Base-by-base conservation (phyloP, 352 stramenopile genomes). In the Pythium vanterpoolii region DNA sequence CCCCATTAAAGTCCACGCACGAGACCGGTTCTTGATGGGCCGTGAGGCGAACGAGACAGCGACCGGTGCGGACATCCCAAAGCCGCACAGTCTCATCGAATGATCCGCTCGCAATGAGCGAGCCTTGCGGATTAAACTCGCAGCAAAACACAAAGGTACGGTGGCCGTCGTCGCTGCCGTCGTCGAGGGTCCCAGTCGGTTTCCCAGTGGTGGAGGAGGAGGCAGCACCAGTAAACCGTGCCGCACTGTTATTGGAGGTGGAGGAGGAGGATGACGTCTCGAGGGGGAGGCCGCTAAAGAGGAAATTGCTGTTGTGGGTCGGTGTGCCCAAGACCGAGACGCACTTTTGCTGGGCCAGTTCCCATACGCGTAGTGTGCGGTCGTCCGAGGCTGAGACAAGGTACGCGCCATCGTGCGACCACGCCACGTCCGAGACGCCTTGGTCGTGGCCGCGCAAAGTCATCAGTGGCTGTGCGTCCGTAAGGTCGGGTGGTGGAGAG, bases 21-120 rank as follows among this genome's bases (percentile, higher is more conserved):
- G 96, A 98, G 2, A 99, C 93, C 5, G 96, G 92, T 69, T 99
- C 96, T 28, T 95, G 96, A 69, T 99, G 96, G 1, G 91, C 95
- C 3, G 83, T 77, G 31, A 98, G 75, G n/a, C 82, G 84, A 8
- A 76, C 82, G 3, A 99, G 80, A 48, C 78, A 95, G 27, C 90
- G 86, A 9, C 90, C 94, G 23, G 77, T 95, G 27, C 95, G 86
- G 16, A 98, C 82, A 69, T 99, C 96, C 96, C 96, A 99, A 18
- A 99, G 68, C 53, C 97, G 95, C 39, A 99, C 89, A 8, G 77
- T 97, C 70, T 98, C 95, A 66, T 99, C 96, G 57, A 96, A 98
- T 8, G 84, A 97, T 18, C 84, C 86, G 45, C 81, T 86, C 27
- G 77, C 81, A 27, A 99, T 68, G 31, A 99, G 72, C 68, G 97